Conservation (phyloP, 257 asterid genomes). For the Anisodus tanguticus region DNA sequence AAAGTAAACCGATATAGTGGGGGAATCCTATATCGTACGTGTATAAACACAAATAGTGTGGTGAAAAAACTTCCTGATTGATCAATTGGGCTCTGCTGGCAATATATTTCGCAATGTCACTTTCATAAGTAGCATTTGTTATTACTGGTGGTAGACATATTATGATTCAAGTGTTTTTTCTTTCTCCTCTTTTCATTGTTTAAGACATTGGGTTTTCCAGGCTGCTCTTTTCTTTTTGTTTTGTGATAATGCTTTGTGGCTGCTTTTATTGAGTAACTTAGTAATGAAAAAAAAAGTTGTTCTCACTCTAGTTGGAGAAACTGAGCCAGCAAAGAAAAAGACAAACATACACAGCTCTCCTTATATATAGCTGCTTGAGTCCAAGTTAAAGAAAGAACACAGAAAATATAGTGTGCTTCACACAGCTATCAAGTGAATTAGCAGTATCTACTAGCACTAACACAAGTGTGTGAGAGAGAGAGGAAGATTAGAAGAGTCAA, state of each 20-base stretch:
- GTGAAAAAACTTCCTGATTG: slow-evolving; percentile 4
- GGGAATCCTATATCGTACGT: slow-evolving; percentile 1
- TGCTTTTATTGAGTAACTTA: slow-evolving; percentile 21
- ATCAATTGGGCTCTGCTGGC: slow-evolving; percentile 13
- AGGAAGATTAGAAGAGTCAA: background rate
- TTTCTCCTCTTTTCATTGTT: slow-evolving; percentile 5
- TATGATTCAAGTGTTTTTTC: background rate
- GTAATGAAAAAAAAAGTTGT: background rate
- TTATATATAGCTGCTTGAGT: slow-evolving; percentile 9
- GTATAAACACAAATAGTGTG: background rate
- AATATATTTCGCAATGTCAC: background rate
- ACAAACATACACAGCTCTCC: slow-evolving; percentile 4
- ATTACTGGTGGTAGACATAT: background rate
- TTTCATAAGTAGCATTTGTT: background rate
- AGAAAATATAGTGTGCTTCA: background rate
- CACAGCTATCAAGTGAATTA: background rate
- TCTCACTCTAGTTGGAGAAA: background rate
- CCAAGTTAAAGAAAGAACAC: slow-evolving; percentile 13
- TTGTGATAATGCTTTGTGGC: slow-evolving; percentile 2
- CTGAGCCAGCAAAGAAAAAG: background rate
- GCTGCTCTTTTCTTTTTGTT: slow-evolving; percentile 11
- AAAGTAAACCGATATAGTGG: background rate
- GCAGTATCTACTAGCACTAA: background rate
- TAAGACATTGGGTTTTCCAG: background rate
- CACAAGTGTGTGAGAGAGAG: background rate